Evolutionary conservation across 495 filamentous ascomycete genomes (phyloP).

Genomic region (Tuber indicum): DNA sequence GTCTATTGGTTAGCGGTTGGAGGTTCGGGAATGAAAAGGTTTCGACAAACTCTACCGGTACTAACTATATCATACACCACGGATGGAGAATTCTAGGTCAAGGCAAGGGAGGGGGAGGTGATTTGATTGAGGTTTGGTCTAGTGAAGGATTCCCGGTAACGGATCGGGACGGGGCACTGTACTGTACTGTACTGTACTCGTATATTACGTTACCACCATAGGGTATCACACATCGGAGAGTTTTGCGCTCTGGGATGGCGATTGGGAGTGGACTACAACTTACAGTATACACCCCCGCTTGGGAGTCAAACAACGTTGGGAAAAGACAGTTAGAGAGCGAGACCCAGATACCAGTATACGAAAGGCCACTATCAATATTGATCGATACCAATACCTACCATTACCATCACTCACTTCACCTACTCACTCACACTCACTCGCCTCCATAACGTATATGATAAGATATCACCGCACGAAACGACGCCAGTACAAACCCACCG

Average conservation of each 20-base stretch:
- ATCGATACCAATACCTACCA: not conserved
- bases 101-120: not conserved
- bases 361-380: not conserved
- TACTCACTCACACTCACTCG: not conserved
- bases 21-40: not conserved
- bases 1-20: not conserved
- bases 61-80: not conserved
- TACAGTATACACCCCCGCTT: not conserved
- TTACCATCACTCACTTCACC: not conserved
- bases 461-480: not conserved
- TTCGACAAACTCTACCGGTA: not conserved
- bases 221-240: not conserved
- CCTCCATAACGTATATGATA: not conserved
- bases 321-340: not conserved
- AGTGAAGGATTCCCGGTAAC: not conserved
- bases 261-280: not conserved
- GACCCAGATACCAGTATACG: not conserved
- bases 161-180: not conserved
- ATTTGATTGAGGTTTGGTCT: not conserved
- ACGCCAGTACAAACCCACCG: not conserved
- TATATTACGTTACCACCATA: not conserved
- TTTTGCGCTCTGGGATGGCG: not conserved
- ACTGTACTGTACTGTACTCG: too few species aligned
- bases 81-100: not conserved
- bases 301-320: not conserved